Percentiles rank a stretch among this genome's conserved stretches.
phyloP scores from a whole-genome alignment of 768 basidiomycete species.

The Cystofilobasidium capitatum region DNA sequence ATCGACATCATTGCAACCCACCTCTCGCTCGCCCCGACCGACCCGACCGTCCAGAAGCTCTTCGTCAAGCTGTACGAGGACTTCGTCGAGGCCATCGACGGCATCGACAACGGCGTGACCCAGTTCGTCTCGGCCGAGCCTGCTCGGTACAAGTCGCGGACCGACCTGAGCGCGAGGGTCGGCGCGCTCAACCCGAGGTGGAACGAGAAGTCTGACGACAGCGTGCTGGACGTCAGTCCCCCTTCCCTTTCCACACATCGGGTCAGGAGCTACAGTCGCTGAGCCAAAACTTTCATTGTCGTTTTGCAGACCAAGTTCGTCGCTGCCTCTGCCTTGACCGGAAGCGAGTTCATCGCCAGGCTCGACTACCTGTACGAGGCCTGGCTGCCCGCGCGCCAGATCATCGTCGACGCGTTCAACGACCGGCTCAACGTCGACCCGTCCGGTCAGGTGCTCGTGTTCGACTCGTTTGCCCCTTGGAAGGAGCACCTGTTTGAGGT shows the following conservation, averaged over 20 bases:
- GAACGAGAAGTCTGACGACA: conserved; percentile 68
- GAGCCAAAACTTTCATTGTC: neutral
- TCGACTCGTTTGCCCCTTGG: conserved; percentile 63
- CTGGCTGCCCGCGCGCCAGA: conserved; percentile 83
- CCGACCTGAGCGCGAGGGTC: conserved; percentile 78
- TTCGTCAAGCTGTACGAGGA: conserved; percentile 92
- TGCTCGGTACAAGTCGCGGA: conserved; percentile 58
- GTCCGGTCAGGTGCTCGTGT: conserved; percentile 65
- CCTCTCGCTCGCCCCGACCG: conserved; percentile 47
- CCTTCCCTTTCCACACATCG: neutral
- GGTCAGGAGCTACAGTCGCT: too few species aligned
- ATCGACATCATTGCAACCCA: conserved; percentile 66
- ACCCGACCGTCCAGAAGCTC: conserved; percentile 59
- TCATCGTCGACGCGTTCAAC: conserved; percentile 56
- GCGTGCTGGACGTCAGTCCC: conserved; percentile 58
- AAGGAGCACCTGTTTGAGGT: conserved; percentile 72
- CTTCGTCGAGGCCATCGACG: conserved; percentile 90
- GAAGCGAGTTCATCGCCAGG: conserved; percentile 69
- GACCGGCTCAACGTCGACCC: conserved; percentile 55
- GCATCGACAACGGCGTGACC: conserved; percentile 85
- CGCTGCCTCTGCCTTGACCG: conserved; percentile 70
- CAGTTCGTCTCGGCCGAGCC: conserved; percentile 48
- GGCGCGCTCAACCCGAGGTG: conserved; percentile 78
- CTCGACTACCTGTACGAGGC: conserved; percentile 74
- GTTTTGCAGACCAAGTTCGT: conserved; percentile 55